These are phyloP conservation scores for Colletotrichum siamense DNA, from an alignment of 2,329 filamentous ascomycete species.

Conservation along the genomic window DNA sequence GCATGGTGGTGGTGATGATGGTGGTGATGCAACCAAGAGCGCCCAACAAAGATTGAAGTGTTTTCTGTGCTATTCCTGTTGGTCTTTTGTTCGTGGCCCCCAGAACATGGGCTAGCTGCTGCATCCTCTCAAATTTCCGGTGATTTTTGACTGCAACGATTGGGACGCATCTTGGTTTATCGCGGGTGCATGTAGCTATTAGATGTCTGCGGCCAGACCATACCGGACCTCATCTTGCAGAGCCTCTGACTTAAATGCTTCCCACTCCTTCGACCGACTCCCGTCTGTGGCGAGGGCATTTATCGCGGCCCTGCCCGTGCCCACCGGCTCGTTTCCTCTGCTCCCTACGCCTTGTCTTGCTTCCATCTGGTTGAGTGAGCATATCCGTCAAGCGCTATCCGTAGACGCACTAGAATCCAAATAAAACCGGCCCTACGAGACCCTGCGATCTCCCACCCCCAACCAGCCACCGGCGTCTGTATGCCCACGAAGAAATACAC, in stretches of 20 bases:
- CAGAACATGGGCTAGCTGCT: not conserved
- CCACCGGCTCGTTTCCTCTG: not conserved
- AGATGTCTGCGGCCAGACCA: not conserved
- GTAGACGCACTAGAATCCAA: not conserved
- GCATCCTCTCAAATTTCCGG: not conserved
- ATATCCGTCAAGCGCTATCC: not conserved
- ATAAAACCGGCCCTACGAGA: slow-evolving; percentile 2
- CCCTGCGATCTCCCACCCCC: not conserved
- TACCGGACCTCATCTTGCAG: not conserved
- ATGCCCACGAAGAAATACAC: not conserved
- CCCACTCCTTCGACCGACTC: not conserved
- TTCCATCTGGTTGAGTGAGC: not conserved
- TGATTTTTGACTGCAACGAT: not conserved
- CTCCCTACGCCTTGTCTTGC: not conserved
- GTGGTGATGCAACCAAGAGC: not conserved
- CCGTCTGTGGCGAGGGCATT: not conserved
- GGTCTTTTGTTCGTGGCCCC: not conserved
- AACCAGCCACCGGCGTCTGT: not conserved
- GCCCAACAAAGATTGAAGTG: not conserved
- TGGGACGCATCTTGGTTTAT: not conserved
- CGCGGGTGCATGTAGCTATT: not conserved
- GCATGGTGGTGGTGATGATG: not conserved
- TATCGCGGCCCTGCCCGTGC: not conserved
- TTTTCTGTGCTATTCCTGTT: not conserved
- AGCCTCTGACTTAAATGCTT: not conserved